Evolutionary conservation across 2,329 filamentous ascomycete genomes (phyloP), one percentile per base, ranked within the genome.

Genomic region (Fusarium verrucosum): DNA sequence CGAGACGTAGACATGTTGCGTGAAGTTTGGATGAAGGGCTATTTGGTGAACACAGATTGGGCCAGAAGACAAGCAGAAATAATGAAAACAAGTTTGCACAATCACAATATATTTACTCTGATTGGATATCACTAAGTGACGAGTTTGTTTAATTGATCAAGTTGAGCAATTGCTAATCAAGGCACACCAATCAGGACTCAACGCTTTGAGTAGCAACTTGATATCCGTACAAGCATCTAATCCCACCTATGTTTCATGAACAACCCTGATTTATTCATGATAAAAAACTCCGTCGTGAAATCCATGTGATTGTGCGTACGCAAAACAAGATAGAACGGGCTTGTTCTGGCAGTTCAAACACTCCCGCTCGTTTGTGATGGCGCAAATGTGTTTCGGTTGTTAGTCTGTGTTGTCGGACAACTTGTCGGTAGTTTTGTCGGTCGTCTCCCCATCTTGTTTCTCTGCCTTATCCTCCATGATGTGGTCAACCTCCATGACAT

Each of bases 161-260:
- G 14, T 8, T 33, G 11, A n/a, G 42, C 19, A 36, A 43, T 23
- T 46, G 17, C 44, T 41, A 41, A 20, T 14, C 38, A 44, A 43
- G 30, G 13, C 7, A 20, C n/a, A 35, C 37, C 36, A 58, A 50
- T 50, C 49, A 43, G 10, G 26, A 61, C 36, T 61, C 49, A 55
- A 55, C 28, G 16, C 17, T 26, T 25, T 10, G 25, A 17, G 22
- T 16, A 13, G 22, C 26, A 53, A 46, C 42, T 22, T 37, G 52
- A n/a, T n/a, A n/a, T n/a, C n/a, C n/a, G 11, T 23, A 37, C 19
- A 58, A 19, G 6, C 26, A 38, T 13, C 14, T 11, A 44, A 28
- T 16, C 26, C 16, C 16, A 41, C 38, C 17, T 19, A 33, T 17
- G 22, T 41, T 13, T 25, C 25, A 41, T n/a, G n/a, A 42, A 16